Evolutionary conservation across 148 eudicot species (phyloP), one percentile per base, ranked within the genome.

Genomic region (Chenopodium formosanum): DNA sequence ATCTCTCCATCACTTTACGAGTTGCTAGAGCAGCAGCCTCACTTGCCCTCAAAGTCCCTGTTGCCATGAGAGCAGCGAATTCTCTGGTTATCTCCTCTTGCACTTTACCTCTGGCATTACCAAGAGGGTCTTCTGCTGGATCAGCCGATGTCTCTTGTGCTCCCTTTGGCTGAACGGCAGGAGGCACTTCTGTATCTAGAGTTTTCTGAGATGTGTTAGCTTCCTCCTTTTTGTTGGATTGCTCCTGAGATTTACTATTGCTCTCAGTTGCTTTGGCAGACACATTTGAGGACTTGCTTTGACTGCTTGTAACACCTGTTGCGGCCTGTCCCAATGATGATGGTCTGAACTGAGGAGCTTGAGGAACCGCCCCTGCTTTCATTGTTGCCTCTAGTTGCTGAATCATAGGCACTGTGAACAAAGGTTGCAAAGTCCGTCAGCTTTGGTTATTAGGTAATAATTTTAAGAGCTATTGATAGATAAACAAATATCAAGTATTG

Each of bases 21-120:
- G 99, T 94, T 9, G 98, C 99, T 34, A 92, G 87, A 23, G 98
- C 97, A 0, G 98, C 98, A 75, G 97, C 98, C 82, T 94, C 97
- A 81, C 99, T 94, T 52, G 99, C 99, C 58, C 93, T 93, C 23
- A 92, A 34, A 0, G 97, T 91, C 74, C 99, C 98, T 31, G 86
- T 85, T 0, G 97, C 98, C 98, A 94, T 92, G 4, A 97, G 86
- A 63, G 95, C 88, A 75, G 97, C 97, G 75, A 94, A 97, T 81
- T 97, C 97, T 17, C 77, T 80, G 27, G 83, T 80, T 7, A 97
- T 94, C 86, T 97, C 98, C 73, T 97, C 98, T 81, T 92, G 97
- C 69, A 97, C 90, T 82, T 91, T 91, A 89, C 52, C 88, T 74
- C 99, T 86, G 34, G 98, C 98, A 73, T 88, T 87, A 46, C 97